Conservation (phyloP, 805 yeast species). For the Saturnispora diversa region DNA sequence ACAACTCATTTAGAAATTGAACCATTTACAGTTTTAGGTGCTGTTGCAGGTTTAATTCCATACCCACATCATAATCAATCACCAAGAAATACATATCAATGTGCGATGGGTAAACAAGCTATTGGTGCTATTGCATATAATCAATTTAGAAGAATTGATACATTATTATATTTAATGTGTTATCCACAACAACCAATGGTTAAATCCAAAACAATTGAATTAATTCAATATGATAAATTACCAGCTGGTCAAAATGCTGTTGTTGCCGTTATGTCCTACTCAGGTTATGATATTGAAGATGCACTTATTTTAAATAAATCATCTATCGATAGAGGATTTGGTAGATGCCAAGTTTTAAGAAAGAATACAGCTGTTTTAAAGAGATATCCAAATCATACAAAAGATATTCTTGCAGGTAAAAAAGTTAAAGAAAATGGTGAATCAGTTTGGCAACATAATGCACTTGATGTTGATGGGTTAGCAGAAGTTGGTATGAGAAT, state of each 20-base stretch:
- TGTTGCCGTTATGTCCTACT: conserved; percentile 98
- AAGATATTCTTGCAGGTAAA: conserved; percentile 87
- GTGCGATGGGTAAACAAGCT: conserved; percentile 99
- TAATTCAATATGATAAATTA: conserved; percentile 88
- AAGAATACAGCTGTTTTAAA: conserved; percentile 86
- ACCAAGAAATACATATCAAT: conserved; percentile 86
- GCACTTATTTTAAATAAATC: conserved; percentile 92
- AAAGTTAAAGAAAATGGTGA: conserved; percentile 73
- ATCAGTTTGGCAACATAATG: conserved; percentile 78
- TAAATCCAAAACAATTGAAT: conserved; percentile 91
- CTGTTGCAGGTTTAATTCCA: conserved; percentile 88
- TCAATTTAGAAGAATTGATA: conserved; percentile 92
- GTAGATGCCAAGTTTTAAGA: conserved; percentile 91
- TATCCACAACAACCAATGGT: conserved; percentile 99
- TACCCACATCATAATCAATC: conserved; percentile 91
- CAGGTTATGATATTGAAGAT: conserved; percentile 99
- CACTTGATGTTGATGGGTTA: conserved; percentile 89
- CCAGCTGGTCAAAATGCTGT: conserved; percentile 99
- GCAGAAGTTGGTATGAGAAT: conserved; percentile 93
- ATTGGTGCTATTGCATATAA: conserved; percentile 98
- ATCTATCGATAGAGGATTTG: conserved; percentile 92
- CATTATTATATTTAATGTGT: conserved; percentile 89
- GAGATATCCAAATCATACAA: conserved; percentile 88
- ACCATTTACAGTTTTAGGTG: conserved; percentile 87
- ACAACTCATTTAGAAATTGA: conserved; percentile 93